Percentiles rank a stretch among this genome's conserved stretches.
These are phyloP conservation scores for Actinidia polygama DNA, from an alignment of 179 eudicot genomes.

Conservation along the genomic window DNA sequence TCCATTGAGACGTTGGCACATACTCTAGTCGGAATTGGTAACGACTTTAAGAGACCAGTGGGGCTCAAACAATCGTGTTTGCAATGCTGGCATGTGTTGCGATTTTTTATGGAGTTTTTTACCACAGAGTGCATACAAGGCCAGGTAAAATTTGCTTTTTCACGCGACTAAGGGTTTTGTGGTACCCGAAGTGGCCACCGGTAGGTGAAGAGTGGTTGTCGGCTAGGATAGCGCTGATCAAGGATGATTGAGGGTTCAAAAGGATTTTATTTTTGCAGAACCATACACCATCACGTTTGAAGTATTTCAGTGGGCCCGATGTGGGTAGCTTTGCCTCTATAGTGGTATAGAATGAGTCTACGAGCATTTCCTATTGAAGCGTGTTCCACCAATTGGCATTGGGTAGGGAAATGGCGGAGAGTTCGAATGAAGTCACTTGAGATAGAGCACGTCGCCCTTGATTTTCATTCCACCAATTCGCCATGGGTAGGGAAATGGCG, in stretches of 20 bases:
- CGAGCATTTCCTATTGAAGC: not conserved
- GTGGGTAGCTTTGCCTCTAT: not conserved
- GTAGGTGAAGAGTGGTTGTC: not conserved
- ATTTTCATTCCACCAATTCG: not conserved
- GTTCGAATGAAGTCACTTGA: no score
- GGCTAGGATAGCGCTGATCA: no score
- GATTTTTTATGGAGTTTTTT: not conserved
- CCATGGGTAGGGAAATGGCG: not conserved
- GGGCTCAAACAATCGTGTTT: not conserved
- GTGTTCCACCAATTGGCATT: not conserved
- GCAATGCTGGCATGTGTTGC: not conserved
- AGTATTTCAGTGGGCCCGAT: not conserved
- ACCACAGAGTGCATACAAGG: not conserved
- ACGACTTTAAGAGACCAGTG: not conserved
- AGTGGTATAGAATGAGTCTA: not conserved
- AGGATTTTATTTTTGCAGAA: no score
- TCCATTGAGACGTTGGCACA: slow-evolving; percentile 1
- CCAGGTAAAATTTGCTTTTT: slow-evolving; percentile 17
- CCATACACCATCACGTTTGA: not conserved
- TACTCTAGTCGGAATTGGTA: not conserved
- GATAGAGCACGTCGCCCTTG: not conserved
- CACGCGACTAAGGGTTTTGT: not conserved
- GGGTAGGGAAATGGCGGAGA: no score
- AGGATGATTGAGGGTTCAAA: no score
- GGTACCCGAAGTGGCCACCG: not conserved